Evolutionary conservation across 2,329 filamentous ascomycete species (phyloP).

Genomic region (Ophiostoma montium): DNA sequence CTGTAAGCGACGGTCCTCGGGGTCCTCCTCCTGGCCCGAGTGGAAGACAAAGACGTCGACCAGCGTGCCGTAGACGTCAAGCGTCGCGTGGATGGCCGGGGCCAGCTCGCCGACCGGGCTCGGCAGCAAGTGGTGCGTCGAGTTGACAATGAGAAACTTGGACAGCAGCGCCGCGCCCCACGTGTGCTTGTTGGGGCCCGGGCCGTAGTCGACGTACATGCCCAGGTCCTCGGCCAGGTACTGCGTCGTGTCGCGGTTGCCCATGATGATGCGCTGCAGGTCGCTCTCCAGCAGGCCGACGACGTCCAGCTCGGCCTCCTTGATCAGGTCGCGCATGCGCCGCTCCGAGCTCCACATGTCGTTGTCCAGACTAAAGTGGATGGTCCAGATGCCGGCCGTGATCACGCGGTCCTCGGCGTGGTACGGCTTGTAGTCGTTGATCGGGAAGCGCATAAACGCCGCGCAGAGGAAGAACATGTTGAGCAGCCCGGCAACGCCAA

Average conservation of each 20-base stretch:
- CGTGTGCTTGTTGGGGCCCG: slow-evolving; percentile 96
- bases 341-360: slow-evolving; percentile 97
- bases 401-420: slow-evolving; percentile 76
- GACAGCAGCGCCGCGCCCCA: slow-evolving; percentile 85
- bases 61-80: slow-evolving; percentile 79
- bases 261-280: slow-evolving; percentile 97
- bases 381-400: slow-evolving; percentile 96
- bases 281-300: slow-evolving; percentile 90
- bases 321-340: slow-evolving; percentile 80
- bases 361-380: slow-evolving; percentile 95
- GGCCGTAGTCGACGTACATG: slow-evolving; percentile 97
- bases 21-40: slow-evolving; percentile 93
- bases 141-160: slow-evolving; percentile 96
- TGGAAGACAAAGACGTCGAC: slow-evolving; percentile 97
- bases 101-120: slow-evolving; percentile 90
- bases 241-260: slow-evolving; percentile 91
- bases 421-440: slow-evolving; percentile 81
- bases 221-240: slow-evolving; percentile 90
- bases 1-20: slow-evolving; percentile 79
- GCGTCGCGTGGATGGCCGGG: slow-evolving; percentile 89
- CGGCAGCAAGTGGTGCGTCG: slow-evolving; percentile 86
- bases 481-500: slow-evolving; percentile 50
- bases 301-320: slow-evolving; percentile 93
- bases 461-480: slow-evolving; percentile 69
- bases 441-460: slow-evolving; percentile 82